These are phyloP conservation scores for Glomus cerebriforme DNA, from an alignment of 192 early-diverging fungal species.

Conservation along the genomic window DNA sequence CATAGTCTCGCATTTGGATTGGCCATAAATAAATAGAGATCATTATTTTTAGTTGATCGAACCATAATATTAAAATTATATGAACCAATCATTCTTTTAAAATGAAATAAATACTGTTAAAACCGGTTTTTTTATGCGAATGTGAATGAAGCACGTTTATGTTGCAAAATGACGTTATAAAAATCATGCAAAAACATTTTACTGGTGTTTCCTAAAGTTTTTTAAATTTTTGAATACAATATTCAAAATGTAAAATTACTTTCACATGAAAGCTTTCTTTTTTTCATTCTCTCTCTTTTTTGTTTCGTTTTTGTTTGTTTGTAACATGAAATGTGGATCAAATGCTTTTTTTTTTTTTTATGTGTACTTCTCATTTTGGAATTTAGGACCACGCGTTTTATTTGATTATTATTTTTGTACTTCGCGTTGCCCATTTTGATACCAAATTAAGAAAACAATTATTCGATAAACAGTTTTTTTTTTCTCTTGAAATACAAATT, in stretches of 20 bases:
- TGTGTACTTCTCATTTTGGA: not conserved
- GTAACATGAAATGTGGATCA: not conserved
- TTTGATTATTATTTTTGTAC: not conserved
- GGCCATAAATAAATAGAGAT: no score
- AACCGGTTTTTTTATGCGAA: no score
- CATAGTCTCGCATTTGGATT: no score
- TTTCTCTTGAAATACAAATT: no score
- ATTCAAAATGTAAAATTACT: not conserved
- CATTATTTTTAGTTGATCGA: no score
- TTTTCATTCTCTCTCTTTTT: not conserved
- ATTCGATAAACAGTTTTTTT: not conserved
- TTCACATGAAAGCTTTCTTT: not conserved
- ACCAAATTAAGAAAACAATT: not conserved
- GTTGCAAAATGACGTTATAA: no score
- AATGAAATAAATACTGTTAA: no score
- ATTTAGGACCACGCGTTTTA: not conserved
- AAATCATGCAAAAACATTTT: not conserved
- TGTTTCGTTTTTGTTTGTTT: not conserved
- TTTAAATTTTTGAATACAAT: no score
- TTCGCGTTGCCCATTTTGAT: not conserved
- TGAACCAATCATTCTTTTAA: no score
- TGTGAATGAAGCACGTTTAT: no score
- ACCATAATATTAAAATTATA: no score
- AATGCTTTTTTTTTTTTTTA: no score
- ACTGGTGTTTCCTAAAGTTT: not conserved